Evolutionary conservation across 495 filamentous ascomycete genomes (phyloP), one percentile per base, ranked within the genome.

Genomic region (Sphaerosporella brunnea): DNA sequence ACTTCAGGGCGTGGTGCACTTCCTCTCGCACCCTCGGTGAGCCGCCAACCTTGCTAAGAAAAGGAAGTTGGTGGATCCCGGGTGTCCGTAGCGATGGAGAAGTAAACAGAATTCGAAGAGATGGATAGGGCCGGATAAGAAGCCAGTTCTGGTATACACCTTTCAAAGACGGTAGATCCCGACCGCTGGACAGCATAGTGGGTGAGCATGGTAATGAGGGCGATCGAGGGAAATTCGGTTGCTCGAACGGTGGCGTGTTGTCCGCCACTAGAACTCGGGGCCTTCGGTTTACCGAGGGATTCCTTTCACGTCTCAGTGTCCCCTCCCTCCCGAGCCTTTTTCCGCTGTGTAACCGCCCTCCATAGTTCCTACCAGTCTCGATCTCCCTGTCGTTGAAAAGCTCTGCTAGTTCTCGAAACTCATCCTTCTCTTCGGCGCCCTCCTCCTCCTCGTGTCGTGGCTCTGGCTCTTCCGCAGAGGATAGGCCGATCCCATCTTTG

Each of bases 41-140:
- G 18, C 75, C 75, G 24, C 75, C 73, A 42, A 80, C 75, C 42
- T 70, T 73, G 43, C 65, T 61, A 38, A 80, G 65, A 58, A 81
- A 77, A 40, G 65, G 69, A 3, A 72, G 74, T 59, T 80, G 77
- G 2, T 79, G 61, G 45, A 78, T 76, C 0, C 77, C 76, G 0
- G 77, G 77, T 21, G 78, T 67, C 18, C 75, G 73, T 23, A 80
- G 68, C 25, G 73, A 70, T 2, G 77, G 75, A 4, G 73, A 77
- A 35, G 74, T 69, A 63, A 80, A 80, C n/a, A 80, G 68, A 49
- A 79, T 72, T 20, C 72, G 68, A 2, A 80, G 64, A 47, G 64
- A 73, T 2, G 77, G 77, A 48, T 66, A 66, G 0, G 77, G 76
- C 1, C 75, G 71, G 35, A 81, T 64, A 42, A 79, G 68, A 25